Evolutionary conservation across 2,329 filamentous ascomycete genomes (phyloP), one percentile per base, ranked within the genome.

Genomic region (Fusarium armeniacum): DNA sequence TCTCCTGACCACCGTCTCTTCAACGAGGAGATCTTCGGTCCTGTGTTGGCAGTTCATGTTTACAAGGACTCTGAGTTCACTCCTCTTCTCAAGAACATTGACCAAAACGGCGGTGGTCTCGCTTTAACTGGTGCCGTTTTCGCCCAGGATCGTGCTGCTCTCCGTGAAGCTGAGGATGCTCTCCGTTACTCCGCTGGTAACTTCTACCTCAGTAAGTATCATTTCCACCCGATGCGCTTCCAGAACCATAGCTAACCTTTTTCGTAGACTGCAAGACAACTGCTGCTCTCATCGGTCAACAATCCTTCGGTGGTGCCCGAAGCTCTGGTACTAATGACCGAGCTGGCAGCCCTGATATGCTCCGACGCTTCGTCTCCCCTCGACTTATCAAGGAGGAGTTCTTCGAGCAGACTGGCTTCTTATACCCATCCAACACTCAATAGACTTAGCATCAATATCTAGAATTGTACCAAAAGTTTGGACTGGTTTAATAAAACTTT

Each of bases 21-120:
- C 46, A 89, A 85, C 49, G 90, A 88, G 53, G 93, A 97, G 80
- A 89, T 97, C 58, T 97, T 97, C 76, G 93, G 93, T 2, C 93
- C 93, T 16, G 81, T 97, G 51, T 83, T 96, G 15, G 87, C 88
- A 22, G 81, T 91, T 12, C 88, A 97, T 78, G 87, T 94, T 63
- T 97, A 96, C 83, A 89, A 92, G 62, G 93, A 97, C 76, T 81
- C 78, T 67, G 81, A 76, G 30, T 84, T 78, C 65, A 76, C 76
- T 3, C 63, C 75, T 5, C 71, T 79, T 6, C 67, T 83, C n/a
- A 72, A 75, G 65, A 64, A 40, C 16, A 76, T 84, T 16, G 82
- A 85, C 69, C 66, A 77, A 60, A 76, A 79, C 22, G 81, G 82
- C 1, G 83, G 80, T 9, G 80, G 79, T 1, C 83, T 84, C 60